Evolutionary conservation across 345 rosid species (phyloP).

Genomic region (Erysimum cheiranthoides): DNA sequence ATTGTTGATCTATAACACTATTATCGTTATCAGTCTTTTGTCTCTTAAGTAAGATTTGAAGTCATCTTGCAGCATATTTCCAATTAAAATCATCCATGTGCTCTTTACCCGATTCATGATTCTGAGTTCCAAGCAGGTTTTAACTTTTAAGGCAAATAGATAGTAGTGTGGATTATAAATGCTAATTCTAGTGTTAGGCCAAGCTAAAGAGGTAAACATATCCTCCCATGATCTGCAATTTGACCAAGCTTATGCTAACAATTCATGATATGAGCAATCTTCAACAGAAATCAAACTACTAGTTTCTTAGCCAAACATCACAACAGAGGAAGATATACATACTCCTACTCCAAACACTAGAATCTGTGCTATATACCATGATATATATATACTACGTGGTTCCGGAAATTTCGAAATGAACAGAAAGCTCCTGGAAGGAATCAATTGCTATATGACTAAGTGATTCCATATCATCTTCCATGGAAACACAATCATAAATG

Average conservation of each 20-base stretch:
- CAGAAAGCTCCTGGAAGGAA: background rate
- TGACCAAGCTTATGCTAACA: background rate
- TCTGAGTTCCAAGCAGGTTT: background rate
- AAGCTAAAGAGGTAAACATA: slow-evolving; percentile 12
- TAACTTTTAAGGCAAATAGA: too few species aligned
- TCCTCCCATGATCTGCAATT: background rate
- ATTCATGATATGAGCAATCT: background rate
- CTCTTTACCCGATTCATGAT: background rate
- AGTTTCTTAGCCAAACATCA: background rate
- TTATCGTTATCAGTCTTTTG: background rate
- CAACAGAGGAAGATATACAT: slow-evolving; percentile 2
- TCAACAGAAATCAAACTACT: background rate
- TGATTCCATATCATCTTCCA: background rate
- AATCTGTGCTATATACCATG: background rate
- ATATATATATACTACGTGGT: background rate
- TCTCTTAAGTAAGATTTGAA: background rate
- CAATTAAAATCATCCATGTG: background rate
- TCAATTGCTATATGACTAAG: slow-evolving; percentile 1
- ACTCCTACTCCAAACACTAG: background rate
- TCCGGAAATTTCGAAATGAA: background rate
- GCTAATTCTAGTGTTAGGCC: background rate
- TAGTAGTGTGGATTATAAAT: too few species aligned
- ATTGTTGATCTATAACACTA: background rate
- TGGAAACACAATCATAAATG: background rate
- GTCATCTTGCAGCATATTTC: background rate